Conservation (phyloP, 2,329 filamentous ascomycete genomes). For the Apiospora saccharicola region DNA sequence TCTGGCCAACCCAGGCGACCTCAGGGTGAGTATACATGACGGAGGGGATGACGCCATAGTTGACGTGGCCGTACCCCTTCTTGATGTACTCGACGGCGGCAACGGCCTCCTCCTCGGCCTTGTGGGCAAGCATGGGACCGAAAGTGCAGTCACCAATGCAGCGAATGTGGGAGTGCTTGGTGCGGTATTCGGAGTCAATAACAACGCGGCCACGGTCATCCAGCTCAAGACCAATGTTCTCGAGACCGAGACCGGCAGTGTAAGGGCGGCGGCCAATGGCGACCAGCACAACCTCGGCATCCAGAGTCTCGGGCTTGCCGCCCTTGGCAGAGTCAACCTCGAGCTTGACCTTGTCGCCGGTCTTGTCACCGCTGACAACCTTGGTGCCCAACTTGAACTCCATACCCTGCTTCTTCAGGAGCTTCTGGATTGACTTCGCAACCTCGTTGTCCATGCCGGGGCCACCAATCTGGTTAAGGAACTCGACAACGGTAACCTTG, state of each 20-base stretch:
- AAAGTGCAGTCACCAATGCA: constrained; percentile 97
- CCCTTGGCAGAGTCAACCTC: constrained; percentile 93
- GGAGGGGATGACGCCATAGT: constrained; percentile 96
- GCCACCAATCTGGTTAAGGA: constrained; percentile 93
- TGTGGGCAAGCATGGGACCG: constrained; percentile 98
- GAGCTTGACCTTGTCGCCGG: constrained; percentile 79
- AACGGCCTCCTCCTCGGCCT: constrained; percentile 97
- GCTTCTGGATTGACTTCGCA: constrained; percentile 89
- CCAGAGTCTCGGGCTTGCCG: constrained; percentile 90
- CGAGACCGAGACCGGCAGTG: constrained; percentile 87
- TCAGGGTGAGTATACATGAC: constrained; percentile 99
- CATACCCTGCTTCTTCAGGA: constrained; percentile 94
- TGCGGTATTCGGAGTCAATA: constrained; percentile 98
- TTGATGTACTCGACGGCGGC: constrained; percentile 96
- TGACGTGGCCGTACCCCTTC: constrained; percentile 98
- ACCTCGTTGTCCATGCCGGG: constrained; percentile 97
- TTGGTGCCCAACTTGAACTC: constrained; percentile 99
- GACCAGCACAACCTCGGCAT: constrained; percentile 94
- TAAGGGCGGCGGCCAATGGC: constrained; percentile 97
- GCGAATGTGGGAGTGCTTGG: constrained; percentile 95
- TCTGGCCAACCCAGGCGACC: constrained; percentile 98
- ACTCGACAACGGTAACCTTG: constrained; percentile 97
- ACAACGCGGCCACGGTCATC: constrained; percentile 95
- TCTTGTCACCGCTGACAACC: constrained; percentile 84
- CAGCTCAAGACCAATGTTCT: constrained; percentile 90